Evolutionary conservation across 2,329 filamentous ascomycete species (phyloP).

Genomic region (Colletotrichum siamense): DNA sequence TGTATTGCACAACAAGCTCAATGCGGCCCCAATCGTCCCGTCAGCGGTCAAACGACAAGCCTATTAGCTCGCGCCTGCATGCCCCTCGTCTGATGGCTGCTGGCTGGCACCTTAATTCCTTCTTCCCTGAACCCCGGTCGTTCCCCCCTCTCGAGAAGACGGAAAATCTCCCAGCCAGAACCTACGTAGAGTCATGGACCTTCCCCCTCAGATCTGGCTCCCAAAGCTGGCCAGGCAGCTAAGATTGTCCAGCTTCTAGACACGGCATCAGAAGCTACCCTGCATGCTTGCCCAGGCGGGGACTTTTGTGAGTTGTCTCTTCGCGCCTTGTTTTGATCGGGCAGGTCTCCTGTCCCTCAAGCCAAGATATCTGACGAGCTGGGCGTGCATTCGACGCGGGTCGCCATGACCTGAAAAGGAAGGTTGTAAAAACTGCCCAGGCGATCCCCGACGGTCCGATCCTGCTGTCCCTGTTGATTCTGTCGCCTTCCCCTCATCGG

Average conservation of each 20-base stretch:
- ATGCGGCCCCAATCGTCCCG: not conserved
- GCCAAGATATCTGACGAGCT: not conserved
- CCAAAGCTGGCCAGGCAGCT: not conserved
- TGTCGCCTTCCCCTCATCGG: not conserved
- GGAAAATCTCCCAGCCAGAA: not conserved
- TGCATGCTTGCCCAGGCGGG: not conserved
- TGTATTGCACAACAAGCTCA: not conserved
- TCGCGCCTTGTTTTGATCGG: not conserved
- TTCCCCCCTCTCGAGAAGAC: not conserved
- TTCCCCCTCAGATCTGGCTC: not conserved
- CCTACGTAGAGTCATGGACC: not conserved
- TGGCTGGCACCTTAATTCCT: not conserved
- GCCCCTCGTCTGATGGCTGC: constrained; percentile 5
- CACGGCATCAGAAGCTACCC: not conserved
- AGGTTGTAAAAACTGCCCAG: constrained; percentile 5
- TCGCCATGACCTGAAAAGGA: constrained; percentile 10
- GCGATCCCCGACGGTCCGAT: not conserved
- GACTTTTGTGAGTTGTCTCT: not conserved
- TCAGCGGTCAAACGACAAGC: not conserved
- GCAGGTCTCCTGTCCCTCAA: constrained; percentile 5
- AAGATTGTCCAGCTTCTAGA: not conserved
- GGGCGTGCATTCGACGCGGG: not conserved
- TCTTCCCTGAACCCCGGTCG: not conserved
- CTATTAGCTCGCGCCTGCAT: not conserved
- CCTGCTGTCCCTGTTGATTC: not conserved